Evolutionary conservation across 73 alveolate genomes (phyloP), one percentile per base, ranked within the genome.

Genomic region (Paramecium sonneborni): DNA sequence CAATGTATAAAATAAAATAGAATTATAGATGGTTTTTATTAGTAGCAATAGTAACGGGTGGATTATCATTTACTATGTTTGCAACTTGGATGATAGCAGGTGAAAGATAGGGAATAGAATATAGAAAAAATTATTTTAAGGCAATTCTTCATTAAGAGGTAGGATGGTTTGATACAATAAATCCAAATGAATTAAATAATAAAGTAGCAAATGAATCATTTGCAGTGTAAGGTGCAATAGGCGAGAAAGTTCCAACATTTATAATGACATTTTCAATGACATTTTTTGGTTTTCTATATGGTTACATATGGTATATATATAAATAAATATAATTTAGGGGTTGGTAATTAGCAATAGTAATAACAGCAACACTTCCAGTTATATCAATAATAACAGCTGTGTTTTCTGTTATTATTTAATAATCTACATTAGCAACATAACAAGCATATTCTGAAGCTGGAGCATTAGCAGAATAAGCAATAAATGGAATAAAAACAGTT

Each of bases 401-500:
- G 26, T 70, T 93, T 67, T 79, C 95, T 6, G 74, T 41, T 41
- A 87, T 93, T 76, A 86, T 93, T 62, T 37, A 62, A 26, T 30
- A 38, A 5, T 95, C 95, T 15, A 48, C 37, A 38, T 24, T 35
- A 20, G 87, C 91, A 56, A 85, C 82, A 11, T 74, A 88, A 94
- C 79, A 72, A 41, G 96, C 96, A 0, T 96, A 94, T 86, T 93
- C 94, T 21, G 82, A 91, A 35, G 98, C 92, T 90, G 97, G 52
- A 88, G 97, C 82, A 55, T 79, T 58, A 23, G 98, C 99, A 18
- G 98, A 97, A 79, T 93, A 97, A 92, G 96, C 97, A 12, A 85
- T 97, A 43, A 84, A 92, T 85, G 98, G 97, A 14, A 95, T 97
- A 26, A 96, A 93, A 92, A 95, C 98, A 2, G 98, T 97, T 18